Base-by-base conservation (phyloP, 768 basidiomycete genomes). In the Paxillus rubicundulus region DNA sequence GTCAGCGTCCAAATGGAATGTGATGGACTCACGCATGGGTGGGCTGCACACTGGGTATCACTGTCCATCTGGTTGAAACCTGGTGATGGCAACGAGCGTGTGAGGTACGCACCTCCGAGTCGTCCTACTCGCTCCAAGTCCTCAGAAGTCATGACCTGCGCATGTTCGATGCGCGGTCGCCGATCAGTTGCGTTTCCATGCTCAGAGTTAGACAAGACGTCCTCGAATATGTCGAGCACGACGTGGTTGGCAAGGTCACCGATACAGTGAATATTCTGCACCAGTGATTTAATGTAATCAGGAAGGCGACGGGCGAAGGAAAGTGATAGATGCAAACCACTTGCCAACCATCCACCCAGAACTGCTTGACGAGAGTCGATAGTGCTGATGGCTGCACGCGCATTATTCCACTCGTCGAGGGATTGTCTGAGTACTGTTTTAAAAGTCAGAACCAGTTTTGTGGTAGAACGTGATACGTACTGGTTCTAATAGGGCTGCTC, bases 1-100 rank as follows among this genome's bases (percentile, higher is more conserved):
- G 46, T 24, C 7, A 9, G 16, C 16, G 10, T 28, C 16, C 33
- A 47, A 27, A 47, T 12, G 10, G 1, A 32, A 30, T n/a, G 17
- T 18, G 16, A 24, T 37, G 34, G 17, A 72, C 84, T 70, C 70
- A 92, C 82, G 86, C 92, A 63, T 97, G 93, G 1, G 91, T 94
- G 1, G 94, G 94, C 62, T 98, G 94, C 3, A 96, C 91, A 59
- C 92, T 95, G 5, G 89, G 80, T 61, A 96, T 87, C 18, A 98
- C 90, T 93, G 40, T n/a, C 44, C 17, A 48, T 50, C 28, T 21
- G 18, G 12, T 45, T 41, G 9, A 34, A 16, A 36, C 16, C 27
- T 14, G 34, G 30, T 1, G 20, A 14, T 4, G 17, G 16, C 20
- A 27, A 34, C 16, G 8, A 40, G 21, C 21, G 45, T 17, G 16